Percentiles rank a stretch among this genome's conserved stretches.
These are phyloP conservation scores for Candida frijolesensis DNA, from an alignment of 1,139 yeast genomes.

Conservation along the genomic window DNA sequence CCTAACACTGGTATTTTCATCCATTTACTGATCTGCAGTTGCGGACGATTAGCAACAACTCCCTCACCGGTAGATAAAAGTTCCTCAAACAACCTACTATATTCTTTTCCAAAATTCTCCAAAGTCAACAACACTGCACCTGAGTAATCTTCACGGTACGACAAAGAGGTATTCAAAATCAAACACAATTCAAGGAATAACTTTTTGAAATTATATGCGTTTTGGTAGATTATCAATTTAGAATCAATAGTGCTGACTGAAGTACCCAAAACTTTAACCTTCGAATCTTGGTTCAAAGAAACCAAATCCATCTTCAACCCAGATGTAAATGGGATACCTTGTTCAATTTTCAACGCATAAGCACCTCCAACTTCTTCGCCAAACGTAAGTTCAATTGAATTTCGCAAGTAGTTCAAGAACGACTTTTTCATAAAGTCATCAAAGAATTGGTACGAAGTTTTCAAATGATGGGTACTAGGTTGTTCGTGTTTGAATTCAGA, in stretches of 20 bases:
- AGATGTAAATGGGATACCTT: conserved; percentile 9
- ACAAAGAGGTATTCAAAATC: conserved; percentile 61
- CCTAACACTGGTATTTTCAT: conserved; percentile 38
- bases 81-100: conserved; percentile 33
- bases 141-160: conserved; percentile 55
- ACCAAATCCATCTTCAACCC: conserved; percentile 25
- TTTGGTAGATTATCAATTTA: conserved; percentile 36
- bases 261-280: conserved; percentile 10
- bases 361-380: conserved; percentile 31
- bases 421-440: conserved; percentile 62
- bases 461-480: conserved; percentile 20
- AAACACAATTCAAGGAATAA: conserved; percentile 55
- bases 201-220: conserved; percentile 55
- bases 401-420: conserved; percentile 67
- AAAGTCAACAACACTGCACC: conserved; percentile 43
- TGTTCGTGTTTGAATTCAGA: conserved; percentile 17
- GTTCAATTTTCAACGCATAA: conserved; percentile 12
- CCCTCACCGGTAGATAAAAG: conserved; percentile 26
- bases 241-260: conserved; percentile 8
- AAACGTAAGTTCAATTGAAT: conserved; percentile 46
- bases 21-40: conserved; percentile 46
- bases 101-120: conserved; percentile 32
- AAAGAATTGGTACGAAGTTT: conserved; percentile 51
- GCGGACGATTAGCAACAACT: conserved; percentile 20
- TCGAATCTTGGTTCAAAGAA: conserved; percentile 19